Percentiles rank a stretch among this genome's conserved stretches.
Conservation (phyloP, 495 filamentous ascomycete genomes). For the Saxophila tyrrhenica region DNA sequence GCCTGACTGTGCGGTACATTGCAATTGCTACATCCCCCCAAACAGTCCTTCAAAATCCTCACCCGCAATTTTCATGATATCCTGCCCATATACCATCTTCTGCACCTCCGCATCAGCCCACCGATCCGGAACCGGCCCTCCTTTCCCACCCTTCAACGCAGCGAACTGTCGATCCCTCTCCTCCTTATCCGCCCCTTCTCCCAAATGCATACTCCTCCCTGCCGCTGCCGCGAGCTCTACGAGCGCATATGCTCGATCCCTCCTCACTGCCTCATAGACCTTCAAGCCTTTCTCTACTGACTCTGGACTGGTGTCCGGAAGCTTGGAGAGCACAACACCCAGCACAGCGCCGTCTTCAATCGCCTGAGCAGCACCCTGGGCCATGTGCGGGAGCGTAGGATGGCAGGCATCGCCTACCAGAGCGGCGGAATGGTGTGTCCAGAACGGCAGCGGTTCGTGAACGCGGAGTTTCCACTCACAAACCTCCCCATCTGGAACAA, state of each 20-base stretch:
- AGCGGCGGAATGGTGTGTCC: slow-evolving; percentile 55
- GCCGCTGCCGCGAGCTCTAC: slow-evolving; percentile 60
- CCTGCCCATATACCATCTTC: slow-evolving; percentile 62
- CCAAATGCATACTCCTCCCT: slow-evolving; percentile 59
- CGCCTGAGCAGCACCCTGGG: slow-evolving; percentile 75
- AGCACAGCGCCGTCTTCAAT: slow-evolving; percentile 71
- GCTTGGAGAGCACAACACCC: slow-evolving; percentile 47
- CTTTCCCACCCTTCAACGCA: slow-evolving; percentile 41
- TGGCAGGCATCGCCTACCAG: slow-evolving; percentile 73
- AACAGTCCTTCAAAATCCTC: slow-evolving; percentile 48
- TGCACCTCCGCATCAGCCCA: slow-evolving; percentile 75
- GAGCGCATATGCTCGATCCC: slow-evolving; percentile 55
- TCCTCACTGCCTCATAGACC: slow-evolving; percentile 63
- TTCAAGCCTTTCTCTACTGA: slow-evolving; percentile 53
- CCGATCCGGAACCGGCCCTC: slow-evolving; percentile 55
- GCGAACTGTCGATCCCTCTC: slow-evolving; percentile 63
- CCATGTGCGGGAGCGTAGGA: slow-evolving; percentile 64
- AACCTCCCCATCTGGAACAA: slow-evolving; percentile 71
- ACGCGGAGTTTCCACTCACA: slow-evolving; percentile 71
- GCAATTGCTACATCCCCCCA: neutral
- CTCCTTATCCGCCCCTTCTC: slow-evolving; percentile 63
- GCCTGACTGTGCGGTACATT: too few species aligned
- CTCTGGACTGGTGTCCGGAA: slow-evolving; percentile 42
- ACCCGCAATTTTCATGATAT: slow-evolving; percentile 49
- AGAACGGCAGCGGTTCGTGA: slow-evolving; percentile 57